Percentiles rank a stretch among this genome's conserved stretches.
These are phyloP conservation scores for Salix dunnii DNA, from an alignment of 345 rosid species.

Conservation along the genomic window DNA sequence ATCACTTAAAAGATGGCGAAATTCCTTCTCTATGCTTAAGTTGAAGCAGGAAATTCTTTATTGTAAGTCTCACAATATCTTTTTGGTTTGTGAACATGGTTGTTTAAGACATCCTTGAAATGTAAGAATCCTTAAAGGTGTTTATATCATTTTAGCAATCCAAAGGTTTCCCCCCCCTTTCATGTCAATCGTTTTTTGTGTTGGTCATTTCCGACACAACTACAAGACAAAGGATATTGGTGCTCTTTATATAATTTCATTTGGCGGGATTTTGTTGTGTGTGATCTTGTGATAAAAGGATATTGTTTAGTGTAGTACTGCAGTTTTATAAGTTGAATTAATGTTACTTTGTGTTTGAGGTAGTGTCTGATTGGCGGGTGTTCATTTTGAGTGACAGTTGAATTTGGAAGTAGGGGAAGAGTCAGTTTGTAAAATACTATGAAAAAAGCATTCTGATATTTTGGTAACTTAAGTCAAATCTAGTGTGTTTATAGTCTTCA, in stretches of 20 bases:
- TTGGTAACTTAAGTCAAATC: not conserved
- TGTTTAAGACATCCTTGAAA: not conserved
- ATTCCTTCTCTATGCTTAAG: slow-evolving; percentile 80
- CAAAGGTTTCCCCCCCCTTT: too few species aligned
- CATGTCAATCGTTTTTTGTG: too few species aligned
- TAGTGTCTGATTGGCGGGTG: too few species aligned
- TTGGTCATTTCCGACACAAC: too few species aligned
- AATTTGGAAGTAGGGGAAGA: not conserved
- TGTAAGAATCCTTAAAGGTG: not conserved
- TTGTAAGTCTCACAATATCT: slow-evolving; percentile 48
- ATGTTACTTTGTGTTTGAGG: too few species aligned
- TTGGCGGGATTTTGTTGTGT: too few species aligned
- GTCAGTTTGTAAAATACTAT: too few species aligned
- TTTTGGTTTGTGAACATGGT: slow-evolving; percentile 2
- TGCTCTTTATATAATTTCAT: too few species aligned
- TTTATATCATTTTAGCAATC: not conserved
- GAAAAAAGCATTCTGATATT: not conserved
- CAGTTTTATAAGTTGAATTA: too few species aligned
- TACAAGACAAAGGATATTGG: too few species aligned
- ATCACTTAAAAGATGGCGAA: slow-evolving; percentile 75
- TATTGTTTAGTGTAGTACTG: too few species aligned
- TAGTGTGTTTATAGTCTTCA: not conserved
- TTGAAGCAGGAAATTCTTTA: slow-evolving; percentile 88
- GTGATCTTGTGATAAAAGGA: too few species aligned
- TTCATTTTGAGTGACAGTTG: not conserved